Base-by-base conservation (phyloP, 495 filamentous ascomycete genomes). In the Glonium stellatum region DNA sequence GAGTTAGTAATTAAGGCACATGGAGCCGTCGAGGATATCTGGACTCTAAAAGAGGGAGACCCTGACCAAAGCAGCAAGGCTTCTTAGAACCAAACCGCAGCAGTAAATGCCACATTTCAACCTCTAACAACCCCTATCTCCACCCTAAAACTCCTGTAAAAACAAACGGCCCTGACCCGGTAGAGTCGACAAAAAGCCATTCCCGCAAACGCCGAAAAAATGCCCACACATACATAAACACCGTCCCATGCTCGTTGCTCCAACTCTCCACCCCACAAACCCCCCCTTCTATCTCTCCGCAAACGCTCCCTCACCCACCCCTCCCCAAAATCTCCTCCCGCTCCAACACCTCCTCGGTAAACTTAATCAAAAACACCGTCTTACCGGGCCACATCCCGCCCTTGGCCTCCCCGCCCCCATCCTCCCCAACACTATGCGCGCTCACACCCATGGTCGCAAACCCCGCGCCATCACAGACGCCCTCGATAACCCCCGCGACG, bases 401-500 rank as follows among this genome's bases (percentile, higher is more conserved):
- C n/a, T 44, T 57, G 21, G 35, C 62, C 34, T 47, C 58, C 34
- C 21, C 60, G 37, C 35, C 58, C 15, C 60, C 65, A 64, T 85
- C 80, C 56, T 89, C 90, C 1, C 78, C 81, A 3, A 88, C 85
- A 69, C 84, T 91, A 76, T 97, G 95, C 63, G 95, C 93, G 58
- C 89, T 92, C 23, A 97, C 95, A 61, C 86, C 84, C 3, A 70
- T 67, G 25, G 89, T 88, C 57, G 86, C 84, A 72, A 97, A 95
- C 9, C 87, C 89, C 55, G 88, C 87, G 6, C 90, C 92, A 74
- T 96, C 93, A 71, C 92, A 93, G 0, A 95, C 86, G 5, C 95
- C 93, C 80, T 98, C 93, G 56, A 98, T 85, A 57, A 98, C 88
- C 0, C 93, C 93, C 0, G 95, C 93, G 4, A 97, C 91, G 66